Conservation (phyloP, 768 basidiomycete genomes). For the Serendipita sp. region DNA sequence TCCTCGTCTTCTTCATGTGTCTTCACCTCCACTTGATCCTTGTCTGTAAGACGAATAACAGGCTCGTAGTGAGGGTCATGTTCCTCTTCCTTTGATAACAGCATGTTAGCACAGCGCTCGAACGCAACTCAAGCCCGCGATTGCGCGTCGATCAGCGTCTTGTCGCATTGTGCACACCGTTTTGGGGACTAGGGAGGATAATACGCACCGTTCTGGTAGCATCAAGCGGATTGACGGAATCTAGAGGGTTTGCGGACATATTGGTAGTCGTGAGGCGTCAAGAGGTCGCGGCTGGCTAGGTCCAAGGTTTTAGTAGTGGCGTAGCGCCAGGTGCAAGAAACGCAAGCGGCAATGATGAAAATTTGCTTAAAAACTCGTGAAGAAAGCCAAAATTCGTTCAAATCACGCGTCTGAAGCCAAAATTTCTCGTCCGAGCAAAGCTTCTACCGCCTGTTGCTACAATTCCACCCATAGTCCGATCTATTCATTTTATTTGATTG, state of each 20-base stretch:
- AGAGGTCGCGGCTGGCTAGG: background rate
- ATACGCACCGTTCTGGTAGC: background rate
- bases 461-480: too few species aligned
- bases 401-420: too few species aligned
- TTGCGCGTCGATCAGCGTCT: slow-evolving; percentile 2
- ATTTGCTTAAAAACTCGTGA: too few species aligned
- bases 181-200: background rate
- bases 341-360: too few species aligned
- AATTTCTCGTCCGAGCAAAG: too few species aligned
- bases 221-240: slow-evolving; percentile 1
- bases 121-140: background rate
- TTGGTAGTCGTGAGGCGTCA: background rate
- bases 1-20: slow-evolving; percentile 91
- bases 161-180: background rate
- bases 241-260: slow-evolving; percentile 1
- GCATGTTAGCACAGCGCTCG: background rate
- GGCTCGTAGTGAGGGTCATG: slow-evolving; percentile 87
- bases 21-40: slow-evolving; percentile 83
- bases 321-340: too few species aligned
- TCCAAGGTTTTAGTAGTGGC: background rate
- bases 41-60: slow-evolving; percentile 71
- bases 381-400: too few species aligned
- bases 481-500: too few species aligned
- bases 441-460: too few species aligned
- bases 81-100: slow-evolving; percentile 46